Base-by-base conservation (phyloP, 306 rosid species). In the Senna siamea region DNA sequence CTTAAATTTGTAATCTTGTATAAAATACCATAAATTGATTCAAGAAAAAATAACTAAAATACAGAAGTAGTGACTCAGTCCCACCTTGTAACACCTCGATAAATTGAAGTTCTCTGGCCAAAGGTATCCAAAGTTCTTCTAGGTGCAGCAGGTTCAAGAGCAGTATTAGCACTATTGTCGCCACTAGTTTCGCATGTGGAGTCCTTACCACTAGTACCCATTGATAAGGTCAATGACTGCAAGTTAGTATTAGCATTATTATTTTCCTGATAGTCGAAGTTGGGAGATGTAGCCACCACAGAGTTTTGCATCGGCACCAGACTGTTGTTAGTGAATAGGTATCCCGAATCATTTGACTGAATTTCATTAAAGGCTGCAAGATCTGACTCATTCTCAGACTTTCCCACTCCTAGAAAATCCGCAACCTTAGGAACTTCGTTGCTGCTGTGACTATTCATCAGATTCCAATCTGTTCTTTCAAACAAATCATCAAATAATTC, bases 81-180 rank as follows among this genome's bases (percentile, higher is more conserved):
- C n/a, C n/a, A n/a, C 99, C 96, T 85, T 9, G 99, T 95, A 26
- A 95, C 99, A 13, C 99, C 99, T 2, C 99, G 98, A 78, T 95
- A 95, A 12, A 95, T 95, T 1, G 99, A 95, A 3, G 99, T 95
- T 89, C 99, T 85, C 85, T 95, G 99, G 1, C 99, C 99, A 28
- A 95, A 90, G 0, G 98, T 95, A 68, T 95, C 99, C 73, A 85
- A 76, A 72, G 96, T 78, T 80, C 99, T 87, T 83, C 90, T 84
- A 4, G 98, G 97, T 0, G 90, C 79, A 26, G 90, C 78, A 32
- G 87, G 88, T 78, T 90, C 97, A 5, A 85, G 78, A 14, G 79
- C 56, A 5, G 59, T 75, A 46, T 70, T 86, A 4, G 78, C 44
- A 28, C 79, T 87, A 70, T 79, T 89, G 7, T 90, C 93, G 9